phyloP scores from a whole-genome alignment of 2,329 filamentous ascomycete genomes.

The Capronia americana region DNA sequence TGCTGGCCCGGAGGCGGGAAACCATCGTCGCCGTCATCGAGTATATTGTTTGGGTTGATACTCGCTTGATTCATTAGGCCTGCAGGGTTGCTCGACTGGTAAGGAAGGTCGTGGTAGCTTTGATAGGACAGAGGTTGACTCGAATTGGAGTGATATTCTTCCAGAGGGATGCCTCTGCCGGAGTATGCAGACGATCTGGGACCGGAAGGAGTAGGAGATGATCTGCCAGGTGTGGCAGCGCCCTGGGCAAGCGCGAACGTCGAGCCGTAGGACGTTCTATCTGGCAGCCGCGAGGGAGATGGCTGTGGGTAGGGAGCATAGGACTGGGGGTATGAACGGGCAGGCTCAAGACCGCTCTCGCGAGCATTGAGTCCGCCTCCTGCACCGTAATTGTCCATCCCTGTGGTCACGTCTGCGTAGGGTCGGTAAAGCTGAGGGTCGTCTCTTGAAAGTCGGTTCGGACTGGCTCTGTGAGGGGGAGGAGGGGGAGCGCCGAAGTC shows the following conservation, averaged over 20 bases:
- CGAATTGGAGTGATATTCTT: constrained; percentile 47
- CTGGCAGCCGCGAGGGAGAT: constrained; percentile 29
- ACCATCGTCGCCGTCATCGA: constrained; percentile 87
- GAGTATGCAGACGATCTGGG: constrained; percentile 46
- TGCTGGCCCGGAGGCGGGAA: constrained; percentile 65
- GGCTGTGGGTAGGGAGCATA: constrained; percentile 29
- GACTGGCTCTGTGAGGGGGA: constrained; percentile 43
- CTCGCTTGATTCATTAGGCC: constrained; percentile 51
- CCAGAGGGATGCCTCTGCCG: constrained; percentile 58
- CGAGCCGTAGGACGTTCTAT: constrained; percentile 35
- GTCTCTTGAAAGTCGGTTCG: constrained; percentile 39
- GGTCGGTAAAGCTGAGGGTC: constrained; percentile 25
- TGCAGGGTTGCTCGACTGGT: constrained; percentile 63
- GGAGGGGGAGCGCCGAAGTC: constrained; percentile 34
- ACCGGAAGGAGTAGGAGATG: constrained; percentile 42
- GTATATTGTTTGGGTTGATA: constrained; percentile 75
- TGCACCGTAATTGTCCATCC: constrained; percentile 34
- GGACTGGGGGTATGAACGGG: constrained; percentile 29
- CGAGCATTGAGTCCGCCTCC: constrained; percentile 25
- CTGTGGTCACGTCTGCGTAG: constrained; percentile 25
- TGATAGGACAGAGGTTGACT: constrained; percentile 44
- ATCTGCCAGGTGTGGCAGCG: constrained; percentile 38
- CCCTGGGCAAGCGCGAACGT: constrained; percentile 37
- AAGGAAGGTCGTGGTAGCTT: constrained; percentile 67
- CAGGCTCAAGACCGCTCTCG: constrained; percentile 28